phyloP scores from a whole-genome alignment of 176 grass and related monocot species.

The Hyparrhenia diplandra region DNA sequence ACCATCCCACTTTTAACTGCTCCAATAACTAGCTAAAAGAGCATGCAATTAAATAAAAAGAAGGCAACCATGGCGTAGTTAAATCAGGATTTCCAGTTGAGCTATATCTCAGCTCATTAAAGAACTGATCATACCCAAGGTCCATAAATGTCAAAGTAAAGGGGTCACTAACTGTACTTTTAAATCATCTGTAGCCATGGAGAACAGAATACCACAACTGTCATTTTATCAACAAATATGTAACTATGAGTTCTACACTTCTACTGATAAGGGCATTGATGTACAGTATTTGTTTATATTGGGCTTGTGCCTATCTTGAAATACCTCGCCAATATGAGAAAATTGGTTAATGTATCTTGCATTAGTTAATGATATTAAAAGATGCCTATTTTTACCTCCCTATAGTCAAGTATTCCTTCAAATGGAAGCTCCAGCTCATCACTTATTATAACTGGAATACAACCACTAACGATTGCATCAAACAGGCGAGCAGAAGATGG shows the following conservation, averaged over 20 bases:
- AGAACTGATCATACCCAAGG: neutral
- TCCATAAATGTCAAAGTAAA: neutral
- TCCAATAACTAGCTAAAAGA: neutral
- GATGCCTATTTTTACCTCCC: conserved; percentile 49
- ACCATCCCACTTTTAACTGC: neutral
- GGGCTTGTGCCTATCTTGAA: neutral
- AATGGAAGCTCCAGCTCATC: conserved; percentile 97
- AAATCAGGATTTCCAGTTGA: neutral
- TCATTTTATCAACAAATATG: conserved; percentile 4
- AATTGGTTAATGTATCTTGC: conserved; percentile 9
- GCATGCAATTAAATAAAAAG: neutral
- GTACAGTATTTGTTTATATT: no score
- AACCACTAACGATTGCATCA: conserved; percentile 94
- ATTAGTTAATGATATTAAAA: conserved; percentile 4
- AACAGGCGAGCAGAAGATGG: conserved; percentile 94
- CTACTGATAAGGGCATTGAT: neutral
- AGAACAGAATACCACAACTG: neutral
- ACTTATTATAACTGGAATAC: conserved; percentile 93
- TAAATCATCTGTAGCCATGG: neutral
- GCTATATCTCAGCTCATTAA: neutral
- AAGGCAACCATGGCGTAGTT: neutral
- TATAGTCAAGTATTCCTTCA: conserved; percentile 93
- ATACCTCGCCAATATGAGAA: conserved; percentile 17
- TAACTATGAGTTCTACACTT: neutral
- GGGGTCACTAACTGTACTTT: neutral